These are phyloP conservation scores for Venturia pyrina DNA, from an alignment of 2,329 filamentous ascomycete genomes.

Conservation along the genomic window DNA sequence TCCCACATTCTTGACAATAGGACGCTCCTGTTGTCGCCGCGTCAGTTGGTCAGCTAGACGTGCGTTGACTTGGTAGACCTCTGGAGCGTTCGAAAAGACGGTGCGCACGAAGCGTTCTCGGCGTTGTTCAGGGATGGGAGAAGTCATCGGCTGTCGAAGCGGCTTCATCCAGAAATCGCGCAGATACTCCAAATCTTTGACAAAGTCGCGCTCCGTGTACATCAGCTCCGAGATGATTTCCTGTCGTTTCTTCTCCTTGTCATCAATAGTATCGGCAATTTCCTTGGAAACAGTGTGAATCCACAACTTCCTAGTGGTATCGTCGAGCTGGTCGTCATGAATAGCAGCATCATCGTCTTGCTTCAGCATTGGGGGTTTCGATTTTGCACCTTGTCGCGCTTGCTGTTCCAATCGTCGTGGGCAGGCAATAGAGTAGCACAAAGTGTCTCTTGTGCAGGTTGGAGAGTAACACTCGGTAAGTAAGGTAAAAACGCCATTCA, in stretches of 20 bases:
- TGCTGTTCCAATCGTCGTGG: constrained; percentile 90
- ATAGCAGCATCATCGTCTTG: constrained; percentile 60
- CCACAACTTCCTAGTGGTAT: constrained; percentile 96
- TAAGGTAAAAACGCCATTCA: constrained; percentile 94
- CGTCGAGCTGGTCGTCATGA: constrained; percentile 74
- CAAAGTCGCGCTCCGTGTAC: constrained; percentile 97
- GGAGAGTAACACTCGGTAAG: constrained; percentile 97
- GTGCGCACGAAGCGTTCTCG: constrained; percentile 86
- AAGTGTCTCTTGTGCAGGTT: constrained; percentile 86
- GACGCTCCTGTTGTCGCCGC: constrained; percentile 77
- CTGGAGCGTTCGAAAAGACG: constrained; percentile 92
- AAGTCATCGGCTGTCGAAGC: constrained; percentile 56
- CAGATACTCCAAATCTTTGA: constrained; percentile 96
- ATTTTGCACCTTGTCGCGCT: constrained; percentile 84
- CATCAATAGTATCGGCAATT: constrained; percentile 77
- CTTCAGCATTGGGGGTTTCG: constrained; percentile 73
- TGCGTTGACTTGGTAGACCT: constrained; percentile 87
- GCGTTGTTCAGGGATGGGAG: constrained; percentile 79
- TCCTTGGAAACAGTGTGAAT: constrained; percentile 98
- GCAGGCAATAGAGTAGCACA: constrained; percentile 97
- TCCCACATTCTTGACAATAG: constrained; percentile 79
- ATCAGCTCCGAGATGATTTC: constrained; percentile 97
- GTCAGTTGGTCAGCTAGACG: constrained; percentile 82
- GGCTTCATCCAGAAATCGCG: constrained; percentile 98
- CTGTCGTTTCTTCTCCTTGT: constrained; percentile 92